Evolutionary conservation across 2,329 filamentous ascomycete species (phyloP).

Genomic region (Alternaria sp.): DNA sequence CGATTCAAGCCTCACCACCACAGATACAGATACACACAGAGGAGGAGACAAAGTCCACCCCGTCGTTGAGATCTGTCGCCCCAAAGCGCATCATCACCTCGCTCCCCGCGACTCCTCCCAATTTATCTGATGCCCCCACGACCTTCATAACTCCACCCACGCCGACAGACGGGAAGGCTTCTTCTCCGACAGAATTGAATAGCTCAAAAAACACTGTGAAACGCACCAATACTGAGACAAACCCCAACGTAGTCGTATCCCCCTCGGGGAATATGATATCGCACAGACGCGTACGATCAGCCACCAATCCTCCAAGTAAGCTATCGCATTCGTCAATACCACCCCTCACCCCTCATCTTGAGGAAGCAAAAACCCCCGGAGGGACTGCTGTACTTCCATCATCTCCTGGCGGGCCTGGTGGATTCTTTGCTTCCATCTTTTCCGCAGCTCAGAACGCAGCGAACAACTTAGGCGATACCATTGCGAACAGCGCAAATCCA

Average conservation of each 20-base stretch:
- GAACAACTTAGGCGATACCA: conserved; percentile 74
- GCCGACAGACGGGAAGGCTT: conserved; percentile 59
- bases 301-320: conserved; percentile 76
- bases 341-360: conserved; percentile 78
- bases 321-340: conserved; percentile 74
- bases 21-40: conserved; percentile 41
- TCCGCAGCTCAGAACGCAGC: conserved; percentile 94
- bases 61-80: conserved; percentile 32
- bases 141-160: conserved; percentile 72
- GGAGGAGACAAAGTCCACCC: conserved; percentile 43
- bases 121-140: conserved; percentile 56
- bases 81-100: conserved; percentile 51
- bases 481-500: conserved; percentile 68
- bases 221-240: conserved; percentile 49
- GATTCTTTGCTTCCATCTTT: conserved; percentile 94
- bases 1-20: conserved; percentile 40
- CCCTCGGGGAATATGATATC: conserved; percentile 76
- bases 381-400: conserved; percentile 60
- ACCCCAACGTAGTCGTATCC: conserved; percentile 65
- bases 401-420: conserved; percentile 54
- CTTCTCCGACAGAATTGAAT: conserved; percentile 44
- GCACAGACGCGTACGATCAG: conserved; percentile 70
- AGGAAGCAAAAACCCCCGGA: conserved; percentile 69
- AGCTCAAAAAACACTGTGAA: conserved; percentile 34
- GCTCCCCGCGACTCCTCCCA: conserved; percentile 54